Base-by-base conservation (phyloP, 305 asterid species). In the Fraxinus albicans region DNA sequence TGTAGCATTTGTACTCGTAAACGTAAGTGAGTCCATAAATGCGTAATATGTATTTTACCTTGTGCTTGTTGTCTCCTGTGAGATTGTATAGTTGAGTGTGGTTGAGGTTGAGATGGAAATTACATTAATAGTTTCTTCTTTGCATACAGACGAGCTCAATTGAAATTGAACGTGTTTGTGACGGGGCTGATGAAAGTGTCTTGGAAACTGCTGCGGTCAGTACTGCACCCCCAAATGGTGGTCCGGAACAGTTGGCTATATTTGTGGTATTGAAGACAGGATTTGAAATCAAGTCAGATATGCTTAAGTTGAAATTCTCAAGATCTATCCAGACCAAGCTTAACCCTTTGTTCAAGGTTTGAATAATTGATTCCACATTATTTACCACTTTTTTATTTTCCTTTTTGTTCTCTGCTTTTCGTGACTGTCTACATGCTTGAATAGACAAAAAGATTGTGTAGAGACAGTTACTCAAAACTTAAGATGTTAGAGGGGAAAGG, bases 311-410 rank as follows among this genome's bases (percentile, higher is more conserved):
- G 83, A 92, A 88, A 83, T 88, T 96, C 84, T 88, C 96, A 5
- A 91, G 82, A 87, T 94, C 95, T 85, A 90, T 96, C 35, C 98
- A 92, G 85, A 80, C 87, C 81, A 90, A 89, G 77, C 98, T 94
- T 79, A 96, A 96, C 87, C 99, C 97, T 80, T 84, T 96, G 83
- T 96, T 93, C 89, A 94, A 94, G 99, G 99, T 95, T 86, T 53
- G 85, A 50, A 1, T 47, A 47, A 9, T 77, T 10, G 15, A 4
- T 67, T 73, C 72, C 35, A 65, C 44, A 25, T n/a, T 2, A 15
- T 33, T 63, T 19, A 63, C 44, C 53, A 6, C 63, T 67, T 0
- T 55, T 44, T 65, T 7, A 15, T 21, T 75, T 63, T 21, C 44
- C 74, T 2, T 58, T 44, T 70, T 69, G 34, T 25, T 25, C 34